Evolutionary conservation across 495 filamentous ascomycete genomes (phyloP), one percentile per base, ranked within the genome.

Genomic region (Neurospora sp.): DNA sequence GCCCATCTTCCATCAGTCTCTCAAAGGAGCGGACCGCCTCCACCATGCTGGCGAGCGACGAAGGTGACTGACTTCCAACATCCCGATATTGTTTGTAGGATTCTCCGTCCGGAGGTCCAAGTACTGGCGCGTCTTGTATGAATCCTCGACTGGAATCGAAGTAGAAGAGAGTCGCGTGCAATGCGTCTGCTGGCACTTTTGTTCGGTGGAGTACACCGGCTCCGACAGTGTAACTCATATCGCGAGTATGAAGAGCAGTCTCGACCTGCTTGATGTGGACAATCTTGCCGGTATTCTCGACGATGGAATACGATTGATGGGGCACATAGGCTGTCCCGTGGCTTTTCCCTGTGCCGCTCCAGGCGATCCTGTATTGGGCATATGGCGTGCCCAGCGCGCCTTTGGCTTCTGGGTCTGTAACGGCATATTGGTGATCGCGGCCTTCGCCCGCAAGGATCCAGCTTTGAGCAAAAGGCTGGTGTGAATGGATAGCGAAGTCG

Each of bases 401-500:
- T 16, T 61, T 61, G 53, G 53, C 53, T n/a, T 39, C 38, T 5
- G 31, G n/a, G 16, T 71, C 40, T 71, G n/a, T 39, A 40, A 69
- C 53, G 2, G 11, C 16, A 65, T 72, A 78, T 20, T 44, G 35
- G 27, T 74, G 46, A 37, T 78, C 77, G 40, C 12, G 70, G 16
- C 76, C 77, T 39, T 76, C 70, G 12, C 77, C 77, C n/a, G 76
- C 76, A 12, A 79, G 42, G 11, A 79, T 71, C 77, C 77, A 79
- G 35, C 77, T 79, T 41, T 78, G 77, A 0, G 69, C 74, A 35
- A 72, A 73, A 12, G 70, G 46, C 39, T 79, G 77, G 61, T 79
- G 77, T 6, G 76, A 74, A 71, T 78, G 77, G n/a, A 79, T 69
- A 6, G 74, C 69, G 10, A 73, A 48, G 2, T 74, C 65, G 9